These are phyloP conservation scores for Lodderomyces oxycetoniae DNA, from an alignment of 1,139 yeast genomes.

Conservation along the genomic window DNA sequence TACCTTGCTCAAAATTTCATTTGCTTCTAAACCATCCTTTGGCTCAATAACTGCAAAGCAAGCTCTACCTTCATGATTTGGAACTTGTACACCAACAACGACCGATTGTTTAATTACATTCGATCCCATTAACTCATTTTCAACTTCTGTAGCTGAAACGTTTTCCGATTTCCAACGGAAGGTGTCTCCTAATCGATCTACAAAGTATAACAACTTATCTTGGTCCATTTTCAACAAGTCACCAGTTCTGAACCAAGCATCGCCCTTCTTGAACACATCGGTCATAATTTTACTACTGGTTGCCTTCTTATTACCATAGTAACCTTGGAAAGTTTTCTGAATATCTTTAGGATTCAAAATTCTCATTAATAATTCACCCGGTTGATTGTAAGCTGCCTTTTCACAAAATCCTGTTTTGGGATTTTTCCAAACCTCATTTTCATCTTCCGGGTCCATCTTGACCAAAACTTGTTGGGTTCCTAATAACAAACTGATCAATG, in stretches of 20 bases:
- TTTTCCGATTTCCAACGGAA: slow-evolving; percentile 97
- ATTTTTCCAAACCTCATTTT: slow-evolving; percentile 65
- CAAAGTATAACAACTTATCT: slow-evolving; percentile 73
- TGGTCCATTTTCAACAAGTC: slow-evolving; percentile 71
- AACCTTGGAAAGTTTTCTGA: slow-evolving; percentile 83
- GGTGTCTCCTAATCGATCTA: slow-evolving; percentile 92
- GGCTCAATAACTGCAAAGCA: slow-evolving; percentile 80
- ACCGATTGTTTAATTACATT: slow-evolving; percentile 59
- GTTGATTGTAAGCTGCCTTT: slow-evolving; percentile 46
- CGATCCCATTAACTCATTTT: slow-evolving; percentile 61
- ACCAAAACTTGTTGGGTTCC: slow-evolving; percentile 59
- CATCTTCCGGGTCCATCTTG: slow-evolving; percentile 79
- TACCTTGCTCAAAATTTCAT: slow-evolving; percentile 31
- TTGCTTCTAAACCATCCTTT: slow-evolving; percentile 24
- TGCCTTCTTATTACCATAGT: slow-evolving; percentile 75
- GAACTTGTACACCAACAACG: slow-evolving; percentile 85
- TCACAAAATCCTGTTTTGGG: slow-evolving; percentile 58
- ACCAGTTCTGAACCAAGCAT: slow-evolving; percentile 88
- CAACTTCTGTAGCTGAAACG: slow-evolving; percentile 92
- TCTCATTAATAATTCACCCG: slow-evolving; percentile 84
- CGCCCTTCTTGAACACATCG: slow-evolving; percentile 79
- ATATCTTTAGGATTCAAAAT: slow-evolving; percentile 60
- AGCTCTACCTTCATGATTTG: slow-evolving; percentile 91
- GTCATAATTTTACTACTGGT: slow-evolving; percentile 68
- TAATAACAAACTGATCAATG: slow-evolving; percentile 50